These are phyloP conservation scores for Fusarium chaquense DNA, from an alignment of 2,329 filamentous ascomycete species.

Conservation along the genomic window DNA sequence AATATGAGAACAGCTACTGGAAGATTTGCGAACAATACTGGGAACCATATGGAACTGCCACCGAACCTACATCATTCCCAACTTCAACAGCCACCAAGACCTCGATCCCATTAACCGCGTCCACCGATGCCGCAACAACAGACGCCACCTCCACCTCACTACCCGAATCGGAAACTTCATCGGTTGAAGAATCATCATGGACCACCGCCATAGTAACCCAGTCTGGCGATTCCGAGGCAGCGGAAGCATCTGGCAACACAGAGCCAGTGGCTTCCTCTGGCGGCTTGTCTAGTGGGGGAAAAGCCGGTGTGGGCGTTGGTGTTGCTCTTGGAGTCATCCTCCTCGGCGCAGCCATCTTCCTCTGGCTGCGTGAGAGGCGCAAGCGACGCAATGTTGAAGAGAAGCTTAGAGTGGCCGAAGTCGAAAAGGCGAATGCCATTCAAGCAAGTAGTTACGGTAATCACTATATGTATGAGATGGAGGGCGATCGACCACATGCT, in stretches of 20 bases:
- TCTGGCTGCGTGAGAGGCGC: conserved; percentile 44
- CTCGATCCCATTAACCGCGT: background rate
- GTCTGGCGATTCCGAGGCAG: conserved; percentile 8
- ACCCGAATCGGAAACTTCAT: background rate
- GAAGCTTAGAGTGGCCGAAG: conserved; percentile 19
- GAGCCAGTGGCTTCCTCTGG: background rate
- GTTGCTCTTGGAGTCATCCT: conserved; percentile 32
- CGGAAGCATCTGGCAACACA: conserved; percentile 3
- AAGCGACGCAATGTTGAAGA: conserved; percentile 29
- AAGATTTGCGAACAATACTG: conserved; percentile 47
- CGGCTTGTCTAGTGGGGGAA: conserved; percentile 27
- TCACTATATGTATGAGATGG: conserved; percentile 40
- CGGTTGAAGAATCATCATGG: background rate
- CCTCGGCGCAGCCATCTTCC: conserved; percentile 23
- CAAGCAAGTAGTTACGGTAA: background rate
- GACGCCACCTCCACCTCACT: background rate
- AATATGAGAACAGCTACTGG: conserved; percentile 48
- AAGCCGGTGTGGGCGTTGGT: conserved; percentile 41
- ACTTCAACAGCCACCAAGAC: conserved; percentile 10
- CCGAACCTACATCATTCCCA: conserved; percentile 34
- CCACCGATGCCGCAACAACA: background rate
- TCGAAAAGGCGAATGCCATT: background rate
- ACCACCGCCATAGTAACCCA: conserved; percentile 1
- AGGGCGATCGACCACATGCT: conserved; percentile 37
- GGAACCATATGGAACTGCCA: conserved; percentile 43